Evolutionary conservation across 805 yeast species (phyloP), one percentile per base, ranked within the genome.

Genomic region (Clavispora fructus): DNA sequence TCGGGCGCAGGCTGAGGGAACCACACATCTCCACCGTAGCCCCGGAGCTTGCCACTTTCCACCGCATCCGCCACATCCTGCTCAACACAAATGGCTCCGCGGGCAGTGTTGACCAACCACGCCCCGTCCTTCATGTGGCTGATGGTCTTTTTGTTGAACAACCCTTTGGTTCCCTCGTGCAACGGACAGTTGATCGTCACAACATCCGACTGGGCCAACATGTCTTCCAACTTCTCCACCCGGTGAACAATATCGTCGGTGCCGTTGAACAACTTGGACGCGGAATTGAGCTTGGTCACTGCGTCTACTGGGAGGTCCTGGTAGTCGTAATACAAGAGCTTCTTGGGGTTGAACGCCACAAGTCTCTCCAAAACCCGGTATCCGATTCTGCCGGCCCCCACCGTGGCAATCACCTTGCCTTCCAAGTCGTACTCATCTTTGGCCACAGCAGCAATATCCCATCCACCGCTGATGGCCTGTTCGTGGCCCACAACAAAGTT

Each of bases 11-110:
- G 95, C 66, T 86, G 95, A n/a, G 83, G 84, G 71, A 59, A 77
- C 89, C 92, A 85, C 43, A 86, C 94, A 65, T 86, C 94, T 56
- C 92, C 94, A 58, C 91, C 94, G 61, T 85, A 86, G 43, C 91
- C 92, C 57, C 83, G 73, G 42, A 86, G 62, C 56, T 82, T 83
- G 42, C 94, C 94, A 33, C 79, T 67, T 45, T 72, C 61, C 35
- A 86, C 77, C 1, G 92, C 92, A 12, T 74, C 90, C 0, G 88
- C 90, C 52, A 86, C 85, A 55, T 82, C 94, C 59, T 84, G 75
- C 41, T 79, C 83, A 46, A 75, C 81, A 62, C 85, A 77, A 56
- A 86, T 86, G 38, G 91, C 92, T 50, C 94, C 94, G 62, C 92
- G 77, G 17, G 91, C 91, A 42, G 91, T 85, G 73, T 85, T 83